Conservation (phyloP, 164 flowering plant genomes). For the Magnolia changhungtana region DNA sequence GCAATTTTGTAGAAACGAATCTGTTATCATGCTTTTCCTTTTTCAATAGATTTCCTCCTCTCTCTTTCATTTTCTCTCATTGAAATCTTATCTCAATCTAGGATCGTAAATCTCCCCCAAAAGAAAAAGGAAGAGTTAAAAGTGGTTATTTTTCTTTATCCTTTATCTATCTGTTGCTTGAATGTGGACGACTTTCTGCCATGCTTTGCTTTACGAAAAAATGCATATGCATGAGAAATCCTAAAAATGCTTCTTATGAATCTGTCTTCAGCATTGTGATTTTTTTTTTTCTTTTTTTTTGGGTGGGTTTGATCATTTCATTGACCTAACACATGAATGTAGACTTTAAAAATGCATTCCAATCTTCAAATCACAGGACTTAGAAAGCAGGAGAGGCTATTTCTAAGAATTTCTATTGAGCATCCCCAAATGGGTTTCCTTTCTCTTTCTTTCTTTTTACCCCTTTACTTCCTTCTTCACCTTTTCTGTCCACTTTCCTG, state of each 20-base stretch:
- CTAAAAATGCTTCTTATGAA: neutral
- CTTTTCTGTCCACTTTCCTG: neutral
- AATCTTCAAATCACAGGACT: neutral
- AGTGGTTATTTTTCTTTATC: neutral
- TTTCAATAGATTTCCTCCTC: neutral
- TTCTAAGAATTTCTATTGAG: neutral
- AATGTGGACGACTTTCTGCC: neutral
- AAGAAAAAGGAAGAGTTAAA: no score
- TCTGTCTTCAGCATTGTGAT: no score
- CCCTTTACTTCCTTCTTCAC: neutral
- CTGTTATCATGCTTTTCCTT: neutral
- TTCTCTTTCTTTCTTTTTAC: neutral
- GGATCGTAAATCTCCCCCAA: neutral
- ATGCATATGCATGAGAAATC: neutral
- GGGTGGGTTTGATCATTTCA: neutral
- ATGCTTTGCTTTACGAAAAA: neutral
- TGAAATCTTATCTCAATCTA: neutral
- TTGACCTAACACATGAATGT: neutral
- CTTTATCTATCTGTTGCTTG: neutral
- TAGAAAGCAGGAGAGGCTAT: neutral
- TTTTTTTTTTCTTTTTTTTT: no score
- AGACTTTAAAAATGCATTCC: neutral
- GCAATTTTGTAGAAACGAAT: neutral
- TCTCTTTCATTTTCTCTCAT: neutral
- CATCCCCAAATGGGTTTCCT: neutral